phyloP scores from a whole-genome alignment of 1,284 basidiomycete genomes.

The Cystobasidium sp. region DNA sequence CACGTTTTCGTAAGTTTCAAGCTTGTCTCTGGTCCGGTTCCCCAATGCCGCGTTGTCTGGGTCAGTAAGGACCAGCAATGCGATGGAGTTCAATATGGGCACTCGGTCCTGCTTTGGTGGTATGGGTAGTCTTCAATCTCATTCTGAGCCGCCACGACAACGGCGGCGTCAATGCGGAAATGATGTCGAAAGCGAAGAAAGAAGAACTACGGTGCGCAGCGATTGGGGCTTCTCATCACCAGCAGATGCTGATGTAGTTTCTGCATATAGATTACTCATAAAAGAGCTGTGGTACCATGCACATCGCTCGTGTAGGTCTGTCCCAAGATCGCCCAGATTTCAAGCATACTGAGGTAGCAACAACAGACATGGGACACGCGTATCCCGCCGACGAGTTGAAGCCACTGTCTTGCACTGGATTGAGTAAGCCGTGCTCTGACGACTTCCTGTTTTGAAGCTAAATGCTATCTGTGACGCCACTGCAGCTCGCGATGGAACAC shows the following conservation, averaged over 20 bases:
- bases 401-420: slow-evolving; percentile 80
- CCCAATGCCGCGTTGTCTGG: not conserved
- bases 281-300: slow-evolving; percentile 44
- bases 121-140: not conserved
- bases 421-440: slow-evolving; percentile 65
- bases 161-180: slow-evolving; percentile 14
- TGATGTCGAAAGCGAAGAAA: slow-evolving; percentile 21
- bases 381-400: slow-evolving; percentile 67
- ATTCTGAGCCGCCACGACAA: not conserved
- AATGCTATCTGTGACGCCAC: not conserved
- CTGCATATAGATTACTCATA: slow-evolving; percentile 21
- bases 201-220: slow-evolving; percentile 14
- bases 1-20: too few species aligned
- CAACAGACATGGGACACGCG: slow-evolving; percentile 39
- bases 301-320: slow-evolving; percentile 40
- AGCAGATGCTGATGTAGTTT: not conserved
- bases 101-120: slow-evolving; percentile 2
- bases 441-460: not conserved
- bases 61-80: slow-evolving; percentile 17
- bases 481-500: slow-evolving; percentile 58
- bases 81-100: not conserved
- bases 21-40: not conserved
- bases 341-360: not conserved
- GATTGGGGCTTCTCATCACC: not conserved
- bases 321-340: slow-evolving; percentile 10